Evolutionary conservation across 768 basidiomycete genomes (phyloP).

Genomic region (Xanthoconium stramineum): DNA sequence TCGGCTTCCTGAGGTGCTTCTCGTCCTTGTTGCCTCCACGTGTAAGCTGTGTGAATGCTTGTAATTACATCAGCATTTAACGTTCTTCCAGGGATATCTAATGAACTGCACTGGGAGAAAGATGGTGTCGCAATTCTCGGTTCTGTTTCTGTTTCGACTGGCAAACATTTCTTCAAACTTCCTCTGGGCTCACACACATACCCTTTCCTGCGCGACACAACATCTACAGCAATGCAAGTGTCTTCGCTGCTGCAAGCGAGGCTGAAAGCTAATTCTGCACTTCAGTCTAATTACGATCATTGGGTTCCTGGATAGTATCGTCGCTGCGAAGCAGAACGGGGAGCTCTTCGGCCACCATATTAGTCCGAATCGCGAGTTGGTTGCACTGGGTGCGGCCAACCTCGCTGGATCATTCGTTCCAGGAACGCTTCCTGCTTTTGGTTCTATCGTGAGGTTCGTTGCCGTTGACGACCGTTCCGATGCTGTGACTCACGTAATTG

Average conservation of each 20-base stretch:
- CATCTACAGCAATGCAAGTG: conserved; percentile 74
- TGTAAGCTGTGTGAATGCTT: conserved; percentile 42
- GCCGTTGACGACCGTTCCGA: not conserved
- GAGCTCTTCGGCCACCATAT: conserved; percentile 84
- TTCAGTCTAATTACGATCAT: conserved; percentile 71
- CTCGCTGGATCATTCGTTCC: conserved; percentile 76
- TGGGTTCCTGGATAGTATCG: conserved; percentile 93
- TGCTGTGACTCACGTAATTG: not conserved
- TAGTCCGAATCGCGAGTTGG: conserved; percentile 91
- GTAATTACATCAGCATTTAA: not conserved
- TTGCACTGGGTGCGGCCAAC: conserved; percentile 84
- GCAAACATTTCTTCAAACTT: conserved; percentile 63
- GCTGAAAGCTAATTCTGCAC: not conserved
- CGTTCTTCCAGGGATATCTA: conserved; percentile 56
- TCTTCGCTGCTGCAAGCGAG: not conserved
- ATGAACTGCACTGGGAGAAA: conserved; percentile 67
- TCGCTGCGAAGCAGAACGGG: conserved; percentile 91
- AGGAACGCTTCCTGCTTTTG: conserved; percentile 89
- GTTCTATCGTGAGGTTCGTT: conserved; percentile 82
- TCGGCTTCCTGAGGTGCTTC: conserved; percentile 84
- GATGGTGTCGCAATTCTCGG: conserved; percentile 85
- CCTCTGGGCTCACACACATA: conserved; percentile 62
- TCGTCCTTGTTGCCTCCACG: conserved; percentile 83
- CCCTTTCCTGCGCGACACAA: conserved; percentile 71
- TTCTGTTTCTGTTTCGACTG: conserved; percentile 60